These are phyloP conservation scores for Salix dunnii DNA, from an alignment of 345 rosid genomes.

Conservation along the genomic window DNA sequence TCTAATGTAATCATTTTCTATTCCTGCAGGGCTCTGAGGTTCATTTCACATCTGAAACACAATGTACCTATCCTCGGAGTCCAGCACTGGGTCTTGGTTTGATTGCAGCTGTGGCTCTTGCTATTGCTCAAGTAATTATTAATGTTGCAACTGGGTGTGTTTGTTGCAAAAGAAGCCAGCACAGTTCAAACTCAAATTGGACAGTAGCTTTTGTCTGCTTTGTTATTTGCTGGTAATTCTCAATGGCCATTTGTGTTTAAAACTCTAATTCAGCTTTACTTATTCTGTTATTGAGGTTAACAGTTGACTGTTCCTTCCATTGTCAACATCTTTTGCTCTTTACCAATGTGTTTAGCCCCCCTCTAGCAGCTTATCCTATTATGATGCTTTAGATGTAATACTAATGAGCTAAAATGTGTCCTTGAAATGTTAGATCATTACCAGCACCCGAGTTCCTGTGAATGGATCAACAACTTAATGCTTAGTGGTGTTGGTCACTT, in stretches of 20 bases:
- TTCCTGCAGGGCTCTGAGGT: conserved; percentile 63
- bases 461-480: not conserved
- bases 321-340: not conserved
- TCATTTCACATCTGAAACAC: conserved; percentile 33
- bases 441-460: not conserved
- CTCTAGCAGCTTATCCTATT: not conserved
- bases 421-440: not conserved
- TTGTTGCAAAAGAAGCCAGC: conserved; percentile 62
- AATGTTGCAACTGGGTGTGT: conserved; percentile 66
- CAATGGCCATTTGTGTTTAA: not conserved
- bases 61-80: conserved; percentile 66
- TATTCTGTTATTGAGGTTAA: not conserved
- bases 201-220: conserved; percentile 58
- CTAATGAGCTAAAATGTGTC: not conserved
- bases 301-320: not conserved
- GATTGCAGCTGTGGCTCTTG: conserved; percentile 57
- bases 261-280: not conserved
- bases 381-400: not conserved
- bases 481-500: not conserved
- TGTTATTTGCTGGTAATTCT: conserved; percentile 70
- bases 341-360: not conserved
- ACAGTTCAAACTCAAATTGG: conserved; percentile 60
- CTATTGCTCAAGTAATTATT: conserved; percentile 60
- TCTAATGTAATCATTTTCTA: not conserved
- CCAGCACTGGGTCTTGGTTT: conserved; percentile 71